Conservation (phyloP, 805 yeast genomes). For the Hanseniaspora clermontiae region DNA sequence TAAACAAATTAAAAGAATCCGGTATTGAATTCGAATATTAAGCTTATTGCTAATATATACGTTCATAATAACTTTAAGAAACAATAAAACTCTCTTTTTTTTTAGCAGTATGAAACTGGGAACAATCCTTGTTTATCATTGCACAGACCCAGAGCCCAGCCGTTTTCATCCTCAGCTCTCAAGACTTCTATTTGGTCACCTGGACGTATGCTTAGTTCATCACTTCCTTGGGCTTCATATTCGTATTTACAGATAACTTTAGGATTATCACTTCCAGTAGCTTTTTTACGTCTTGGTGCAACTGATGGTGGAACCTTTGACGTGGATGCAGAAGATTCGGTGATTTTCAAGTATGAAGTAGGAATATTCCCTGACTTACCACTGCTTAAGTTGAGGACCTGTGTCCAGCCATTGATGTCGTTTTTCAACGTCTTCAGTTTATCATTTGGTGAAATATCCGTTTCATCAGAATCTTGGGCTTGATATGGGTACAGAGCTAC, state of each 20-base stretch:
- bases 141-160: constrained; percentile 90
- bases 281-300: constrained; percentile 51
- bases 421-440: constrained; percentile 41
- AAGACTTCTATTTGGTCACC: constrained; percentile 66
- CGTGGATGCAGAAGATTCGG: constrained; percentile 25
- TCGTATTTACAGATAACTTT: constrained; percentile 52
- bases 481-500: constrained; percentile 54
- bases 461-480: constrained; percentile 67
- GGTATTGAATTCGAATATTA: constrained; percentile 29
- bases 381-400: constrained; percentile 36
- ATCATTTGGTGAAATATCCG: constrained; percentile 49
- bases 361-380: constrained; percentile 70
- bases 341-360: constrained; percentile 53
- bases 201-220: constrained; percentile 56
- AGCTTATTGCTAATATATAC: background rate
- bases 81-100: background rate
- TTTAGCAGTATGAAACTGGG: constrained; percentile 62
- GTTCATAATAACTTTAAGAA: too few species aligned
- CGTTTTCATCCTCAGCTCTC: constrained; percentile 63
- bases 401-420: constrained; percentile 90
- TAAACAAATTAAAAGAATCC: constrained; percentile 25
- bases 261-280: constrained; percentile 13
- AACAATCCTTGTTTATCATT: constrained; percentile 55
- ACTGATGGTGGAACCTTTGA: constrained; percentile 77
- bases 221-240: constrained; percentile 64